Percentiles rank a stretch among this genome's conserved stretches.
Conservation (phyloP, 352 stramenopile species). For the Halophytophthora batemanensis region DNA sequence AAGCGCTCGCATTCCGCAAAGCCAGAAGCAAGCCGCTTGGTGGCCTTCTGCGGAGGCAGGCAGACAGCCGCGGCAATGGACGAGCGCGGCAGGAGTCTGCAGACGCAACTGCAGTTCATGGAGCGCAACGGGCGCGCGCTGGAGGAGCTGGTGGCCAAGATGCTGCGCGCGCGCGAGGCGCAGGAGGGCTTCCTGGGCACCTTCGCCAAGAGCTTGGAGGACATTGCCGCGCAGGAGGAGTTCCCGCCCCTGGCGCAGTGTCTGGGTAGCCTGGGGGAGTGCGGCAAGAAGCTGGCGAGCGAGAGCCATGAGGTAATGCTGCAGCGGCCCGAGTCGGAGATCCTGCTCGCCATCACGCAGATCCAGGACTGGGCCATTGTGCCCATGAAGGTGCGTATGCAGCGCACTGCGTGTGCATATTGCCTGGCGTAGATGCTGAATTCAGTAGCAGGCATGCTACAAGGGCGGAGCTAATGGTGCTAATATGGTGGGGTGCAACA, state of each 20-base stretch:
- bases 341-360: constrained; percentile 65
- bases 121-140: constrained; percentile 74
- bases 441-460: neutral
- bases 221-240: constrained; percentile 66
- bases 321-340: constrained; percentile 58
- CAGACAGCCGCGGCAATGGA: constrained; percentile 28
- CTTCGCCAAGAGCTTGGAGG: constrained; percentile 58
- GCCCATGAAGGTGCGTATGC: constrained; percentile 59
- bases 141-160: constrained; percentile 69
- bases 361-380: constrained; percentile 84
- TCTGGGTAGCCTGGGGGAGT: constrained; percentile 43
- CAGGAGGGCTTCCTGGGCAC: constrained; percentile 54
- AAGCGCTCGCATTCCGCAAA: neutral
- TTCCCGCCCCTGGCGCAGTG: constrained; percentile 40
- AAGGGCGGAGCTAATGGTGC: neutral
- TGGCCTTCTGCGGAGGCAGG: neutral
- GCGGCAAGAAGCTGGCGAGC: constrained; percentile 43
- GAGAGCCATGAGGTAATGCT: constrained; percentile 82
- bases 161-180: constrained; percentile 62
- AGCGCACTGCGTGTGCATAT: neutral
- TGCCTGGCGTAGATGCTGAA: too few species aligned
- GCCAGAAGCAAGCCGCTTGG: neutral
- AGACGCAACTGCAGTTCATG: constrained; percentile 75
- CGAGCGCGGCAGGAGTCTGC: constrained; percentile 37
- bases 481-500: constrained; percentile 14